Evolutionary conservation across 768 basidiomycete genomes (phyloP), one percentile per base, ranked within the genome.

Genomic region (Termitomyces eurrhizus): DNA sequence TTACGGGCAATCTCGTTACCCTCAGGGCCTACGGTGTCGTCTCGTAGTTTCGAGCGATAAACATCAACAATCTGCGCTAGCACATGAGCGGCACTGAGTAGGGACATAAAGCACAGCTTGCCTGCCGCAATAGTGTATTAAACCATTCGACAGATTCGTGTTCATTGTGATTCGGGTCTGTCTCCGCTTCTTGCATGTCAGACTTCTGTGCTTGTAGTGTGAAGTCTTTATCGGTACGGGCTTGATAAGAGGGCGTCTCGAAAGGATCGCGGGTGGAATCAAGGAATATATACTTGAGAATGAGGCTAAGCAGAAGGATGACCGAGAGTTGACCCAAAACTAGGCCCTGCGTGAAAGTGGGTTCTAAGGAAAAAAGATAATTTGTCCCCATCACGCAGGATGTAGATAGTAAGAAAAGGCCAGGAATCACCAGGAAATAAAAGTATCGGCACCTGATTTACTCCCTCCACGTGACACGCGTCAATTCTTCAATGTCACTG

Each of bases 201-300:
- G 64, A 53, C 49, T 73, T 74, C 42, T 72, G 73, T 55, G 78
- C 77, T 52, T 76, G 76, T 32, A 75, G 68, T 36, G 78, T 72
- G 41, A 74, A 70, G 64, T 84, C 79, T 29, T 74, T 77, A 64
- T 83, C 83, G 52, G 81, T 74, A 60, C 80, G 79, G 3, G 86
- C 83, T 66, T 85, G 87, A 72, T 86, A 89, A 37, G 81, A 77
- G 1, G 83, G 77, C 0, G 80, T 77, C 62, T 83, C 83, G 66
- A 82, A 79, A 0, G 81, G 80, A 64, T 81, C 74, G 60, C 82
- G 77, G 32, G 85, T 80, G 7, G 91, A 85, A 66, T 97, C 93
- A 63, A 99, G 88, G 70, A 99, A 97, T 59, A 98, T 87, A 76
- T 97, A 98, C 70, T 92, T 92, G 74, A 99, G 85, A 70, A 99